These are phyloP conservation scores for Aurinia saxatilis DNA, from an alignment of 345 rosid species.

Conservation along the genomic window DNA sequence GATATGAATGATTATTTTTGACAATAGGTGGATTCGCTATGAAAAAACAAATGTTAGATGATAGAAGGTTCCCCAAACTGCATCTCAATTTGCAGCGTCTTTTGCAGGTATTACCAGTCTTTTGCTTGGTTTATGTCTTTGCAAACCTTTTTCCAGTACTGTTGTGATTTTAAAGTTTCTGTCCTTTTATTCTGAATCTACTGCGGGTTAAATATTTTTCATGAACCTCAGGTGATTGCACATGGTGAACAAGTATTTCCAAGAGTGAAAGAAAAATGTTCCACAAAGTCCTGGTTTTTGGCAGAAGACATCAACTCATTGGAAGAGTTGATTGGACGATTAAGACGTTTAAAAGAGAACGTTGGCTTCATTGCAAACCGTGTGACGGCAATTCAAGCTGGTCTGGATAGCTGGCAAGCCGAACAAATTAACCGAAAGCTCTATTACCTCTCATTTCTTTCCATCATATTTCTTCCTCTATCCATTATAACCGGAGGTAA, in stretches of 20 bases:
- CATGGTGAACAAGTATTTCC: constrained; percentile 97
- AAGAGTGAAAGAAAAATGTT: constrained; percentile 78
- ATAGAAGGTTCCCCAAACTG: constrained; percentile 89
- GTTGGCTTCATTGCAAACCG: constrained; percentile 95
- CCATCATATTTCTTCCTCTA: constrained; percentile 86
- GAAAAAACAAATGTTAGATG: constrained; percentile 92
- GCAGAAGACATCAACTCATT: constrained; percentile 52
- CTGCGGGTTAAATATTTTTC: not conserved
- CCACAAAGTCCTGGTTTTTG: constrained; percentile 65
- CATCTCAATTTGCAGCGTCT: constrained; percentile 90
- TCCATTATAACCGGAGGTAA: constrained; percentile 90
- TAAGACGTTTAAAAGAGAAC: constrained; percentile 84
- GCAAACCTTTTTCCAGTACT: too few relatives aligned
- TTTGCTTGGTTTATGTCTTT: constrained; percentile 36
- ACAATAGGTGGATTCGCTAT: constrained; percentile 66
- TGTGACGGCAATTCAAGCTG: constrained; percentile 82
- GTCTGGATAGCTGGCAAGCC: constrained; percentile 90
- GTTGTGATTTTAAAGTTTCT: not conserved
- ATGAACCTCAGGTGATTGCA: constrained; percentile 60
- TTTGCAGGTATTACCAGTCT: constrained; percentile 53
- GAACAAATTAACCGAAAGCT: constrained; percentile 93
- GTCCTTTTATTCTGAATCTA: not conserved
- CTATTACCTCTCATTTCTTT: constrained; percentile 91
- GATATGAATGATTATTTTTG: not conserved
- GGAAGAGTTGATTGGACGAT: constrained; percentile 74